A percentile compares a stretch with the other conserved stretches of the same genome.
phyloP scores from a whole-genome alignment of 306 rosid species.

The Cercis canadensis region DNA sequence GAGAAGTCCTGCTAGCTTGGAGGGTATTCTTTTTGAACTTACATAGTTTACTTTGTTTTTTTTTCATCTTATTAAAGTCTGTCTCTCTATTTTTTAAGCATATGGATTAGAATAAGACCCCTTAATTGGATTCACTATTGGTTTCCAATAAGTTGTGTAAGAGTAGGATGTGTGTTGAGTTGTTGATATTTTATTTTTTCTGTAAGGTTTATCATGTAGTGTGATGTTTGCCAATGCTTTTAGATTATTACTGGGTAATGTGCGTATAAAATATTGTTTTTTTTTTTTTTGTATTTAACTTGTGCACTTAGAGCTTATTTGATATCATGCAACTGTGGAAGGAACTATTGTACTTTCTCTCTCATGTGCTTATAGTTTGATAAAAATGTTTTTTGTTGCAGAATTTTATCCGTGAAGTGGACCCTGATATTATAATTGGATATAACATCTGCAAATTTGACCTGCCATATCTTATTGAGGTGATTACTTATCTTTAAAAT shows the following conservation, averaged over 20 bases:
- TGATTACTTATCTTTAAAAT: slow-evolving; percentile 40
- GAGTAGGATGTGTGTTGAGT: background rate
- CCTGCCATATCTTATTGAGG: slow-evolving; percentile 95
- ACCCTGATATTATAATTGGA: slow-evolving; percentile 98
- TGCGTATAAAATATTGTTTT: no score
- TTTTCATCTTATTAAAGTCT: background rate
- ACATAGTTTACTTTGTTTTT: slow-evolving; percentile 26
- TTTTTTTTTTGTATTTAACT: slow-evolving; percentile 23
- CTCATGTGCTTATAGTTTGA: slow-evolving; percentile 29
- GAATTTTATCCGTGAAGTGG: slow-evolving; percentile 87
- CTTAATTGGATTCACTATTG: slow-evolving; percentile 4
- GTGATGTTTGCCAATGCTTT: slow-evolving; percentile 21
- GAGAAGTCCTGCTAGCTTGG: slow-evolving; percentile 94
- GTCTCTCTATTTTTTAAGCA: slow-evolving; percentile 11
- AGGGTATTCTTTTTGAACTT: slow-evolving; percentile 64
- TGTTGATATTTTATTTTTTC: background rate
- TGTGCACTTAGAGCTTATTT: slow-evolving; percentile 14
- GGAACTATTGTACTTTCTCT: slow-evolving; percentile 18
- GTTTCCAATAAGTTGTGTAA: slow-evolving; percentile 5
- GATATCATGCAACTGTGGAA: slow-evolving; percentile 32
- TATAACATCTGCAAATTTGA: slow-evolving; percentile 99
- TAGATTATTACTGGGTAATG: slow-evolving; percentile 12
- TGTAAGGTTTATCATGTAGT: background rate
- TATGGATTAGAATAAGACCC: slow-evolving; percentile 8
- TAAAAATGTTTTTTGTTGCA: slow-evolving; percentile 45